Conservation (phyloP, 2,329 filamentous ascomycete species). For the Fusarium xylarioides region DNA sequence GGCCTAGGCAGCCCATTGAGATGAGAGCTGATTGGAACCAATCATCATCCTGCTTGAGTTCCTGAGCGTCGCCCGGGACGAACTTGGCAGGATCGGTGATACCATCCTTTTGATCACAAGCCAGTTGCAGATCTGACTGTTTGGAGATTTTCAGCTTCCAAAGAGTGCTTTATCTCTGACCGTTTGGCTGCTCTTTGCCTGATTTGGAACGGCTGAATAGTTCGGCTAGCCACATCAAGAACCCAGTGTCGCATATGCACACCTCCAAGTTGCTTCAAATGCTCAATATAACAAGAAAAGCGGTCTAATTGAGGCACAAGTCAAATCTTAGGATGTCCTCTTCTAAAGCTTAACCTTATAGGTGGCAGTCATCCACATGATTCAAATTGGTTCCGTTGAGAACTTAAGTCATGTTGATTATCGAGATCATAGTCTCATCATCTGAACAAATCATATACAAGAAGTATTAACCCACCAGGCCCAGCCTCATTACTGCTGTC, state of each 20-base stretch:
- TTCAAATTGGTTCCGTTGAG: background rate
- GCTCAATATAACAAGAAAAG: background rate
- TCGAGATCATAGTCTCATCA: background rate
- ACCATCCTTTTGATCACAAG: background rate
- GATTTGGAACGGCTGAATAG: background rate
- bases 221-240: background rate
- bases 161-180: background rate
- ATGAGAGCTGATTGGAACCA: background rate
- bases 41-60: background rate
- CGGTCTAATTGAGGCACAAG: background rate
- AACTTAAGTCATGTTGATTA: background rate
- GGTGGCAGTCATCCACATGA: too few relatives aligned
- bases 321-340: background rate
- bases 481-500: slow-evolving; percentile 31
- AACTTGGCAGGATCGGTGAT: background rate
- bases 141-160: background rate
- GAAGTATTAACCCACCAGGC: slow-evolving; percentile 28
- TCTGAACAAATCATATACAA: slow-evolving; percentile 5
- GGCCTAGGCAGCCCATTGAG: background rate
- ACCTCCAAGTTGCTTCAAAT: background rate
- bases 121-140: rapidly evolving
- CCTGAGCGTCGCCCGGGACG: background rate
- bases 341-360: background rate
- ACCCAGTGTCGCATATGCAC: background rate
- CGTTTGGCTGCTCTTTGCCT: rapidly evolving